Evolutionary conservation across 176 grass and related monocot genomes (phyloP).

Genomic region (Pharus latifolius): DNA sequence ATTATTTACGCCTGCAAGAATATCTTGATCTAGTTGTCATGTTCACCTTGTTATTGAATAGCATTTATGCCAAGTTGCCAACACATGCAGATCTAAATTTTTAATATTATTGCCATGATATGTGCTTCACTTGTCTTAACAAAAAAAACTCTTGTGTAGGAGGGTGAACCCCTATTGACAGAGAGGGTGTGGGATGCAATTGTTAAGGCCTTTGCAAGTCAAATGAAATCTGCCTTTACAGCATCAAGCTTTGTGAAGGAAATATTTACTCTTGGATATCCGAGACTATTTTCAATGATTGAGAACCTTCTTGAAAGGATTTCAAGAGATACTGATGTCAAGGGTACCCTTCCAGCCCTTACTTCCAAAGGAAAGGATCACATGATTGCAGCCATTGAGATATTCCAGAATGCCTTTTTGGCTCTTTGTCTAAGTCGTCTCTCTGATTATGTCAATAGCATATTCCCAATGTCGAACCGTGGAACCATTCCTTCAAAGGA

Average conservation of each 20-base stretch:
- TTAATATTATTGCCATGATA: neutral
- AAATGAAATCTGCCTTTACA: slow-evolving; percentile 89
- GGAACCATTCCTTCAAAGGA: slow-evolving; percentile 93
- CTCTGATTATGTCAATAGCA: slow-evolving; percentile 90
- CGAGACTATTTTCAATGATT: slow-evolving; percentile 79
- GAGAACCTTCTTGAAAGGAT: slow-evolving; percentile 96
- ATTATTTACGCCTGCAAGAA: neutral
- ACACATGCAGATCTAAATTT: neutral
- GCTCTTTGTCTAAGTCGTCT: slow-evolving; percentile 76
- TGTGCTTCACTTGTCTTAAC: slow-evolving; percentile 1
- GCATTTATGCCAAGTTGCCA: too few relatives aligned
- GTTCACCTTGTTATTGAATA: neutral
- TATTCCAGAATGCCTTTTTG: slow-evolving; percentile 82
- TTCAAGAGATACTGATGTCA: slow-evolving; percentile 83
- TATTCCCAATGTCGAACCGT: slow-evolving; percentile 82
- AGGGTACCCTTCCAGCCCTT: slow-evolving; percentile 79
- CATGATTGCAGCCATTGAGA: slow-evolving; percentile 73
- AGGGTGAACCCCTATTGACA: slow-evolving; percentile 91
- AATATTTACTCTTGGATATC: slow-evolving; percentile 95
- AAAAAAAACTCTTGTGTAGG: slow-evolving; percentile 34
- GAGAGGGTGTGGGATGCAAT: slow-evolving; percentile 97
- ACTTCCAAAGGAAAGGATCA: slow-evolving; percentile 66
- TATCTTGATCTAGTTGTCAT: neutral
- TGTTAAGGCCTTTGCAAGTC: slow-evolving; percentile 88
- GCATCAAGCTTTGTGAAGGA: slow-evolving; percentile 98